A percentile compares a stretch with the other conserved stretches of the same genome.
These are phyloP conservation scores for Triticum timopheevii DNA, from an alignment of 176 grass and related monocot species.

Conservation along the genomic window DNA sequence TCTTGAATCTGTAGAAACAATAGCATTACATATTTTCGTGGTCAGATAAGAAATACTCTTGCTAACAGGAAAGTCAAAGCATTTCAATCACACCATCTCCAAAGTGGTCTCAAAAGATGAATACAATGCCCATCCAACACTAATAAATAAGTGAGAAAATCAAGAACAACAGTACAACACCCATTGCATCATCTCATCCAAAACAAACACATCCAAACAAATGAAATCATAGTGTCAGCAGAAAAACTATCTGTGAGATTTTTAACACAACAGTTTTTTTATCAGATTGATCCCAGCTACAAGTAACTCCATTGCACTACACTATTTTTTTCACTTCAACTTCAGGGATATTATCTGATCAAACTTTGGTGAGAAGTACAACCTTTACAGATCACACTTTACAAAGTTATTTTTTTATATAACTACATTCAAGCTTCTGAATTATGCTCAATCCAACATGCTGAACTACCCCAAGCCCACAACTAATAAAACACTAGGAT, in stretches of 20 bases:
- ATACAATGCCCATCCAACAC: conserved; percentile 1
- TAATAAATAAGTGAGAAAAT: neutral
- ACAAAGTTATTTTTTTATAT: neutral
- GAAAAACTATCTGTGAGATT: neutral
- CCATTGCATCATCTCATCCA: neutral
- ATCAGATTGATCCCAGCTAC: neutral
- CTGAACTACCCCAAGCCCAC: neutral
- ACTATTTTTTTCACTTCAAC: conserved; percentile 1
- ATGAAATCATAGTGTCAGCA: neutral
- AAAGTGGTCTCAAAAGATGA: neutral
- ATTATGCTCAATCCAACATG: neutral
- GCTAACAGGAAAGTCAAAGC: neutral
- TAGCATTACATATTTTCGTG: neutral
- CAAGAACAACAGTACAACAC: neutral
- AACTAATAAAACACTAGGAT: neutral
- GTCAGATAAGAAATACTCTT: neutral
- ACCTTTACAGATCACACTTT: neutral
- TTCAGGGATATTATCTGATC: neutral
- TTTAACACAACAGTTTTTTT: neutral
- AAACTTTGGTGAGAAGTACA: neutral
- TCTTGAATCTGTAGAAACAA: neutral
- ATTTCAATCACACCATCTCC: neutral
- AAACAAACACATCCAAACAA: neutral
- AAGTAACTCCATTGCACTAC: neutral
- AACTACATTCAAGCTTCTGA: neutral